Conservation (phyloP, 1,139 yeast species). For the Nadsonia starkeyi-henricii region DNA sequence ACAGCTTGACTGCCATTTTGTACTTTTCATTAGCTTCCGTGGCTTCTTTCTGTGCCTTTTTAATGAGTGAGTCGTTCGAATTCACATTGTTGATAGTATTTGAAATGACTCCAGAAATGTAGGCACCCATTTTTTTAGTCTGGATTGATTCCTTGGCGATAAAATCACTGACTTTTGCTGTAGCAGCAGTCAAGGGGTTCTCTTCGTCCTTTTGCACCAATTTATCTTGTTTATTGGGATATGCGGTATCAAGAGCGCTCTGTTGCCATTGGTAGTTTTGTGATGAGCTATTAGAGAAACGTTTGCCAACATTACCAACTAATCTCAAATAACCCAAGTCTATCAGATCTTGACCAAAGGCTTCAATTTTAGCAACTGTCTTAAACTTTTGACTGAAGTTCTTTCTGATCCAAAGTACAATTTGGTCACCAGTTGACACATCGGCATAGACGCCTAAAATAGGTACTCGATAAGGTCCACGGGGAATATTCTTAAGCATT, state of each 20-base stretch:
- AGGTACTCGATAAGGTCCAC: constrained; percentile 33
- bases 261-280: constrained; percentile 68
- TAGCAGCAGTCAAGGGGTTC: constrained; percentile 1
- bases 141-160: constrained; percentile 3
- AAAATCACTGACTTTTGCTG: constrained; percentile 3
- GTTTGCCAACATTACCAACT: constrained; percentile 36
- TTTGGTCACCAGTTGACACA: constrained; percentile 46
- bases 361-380: constrained; percentile 50
- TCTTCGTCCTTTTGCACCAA: not conserved
- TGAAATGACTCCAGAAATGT: not conserved
- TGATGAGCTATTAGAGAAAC: constrained; percentile 57
- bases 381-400: constrained; percentile 18
- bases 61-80: not conserved
- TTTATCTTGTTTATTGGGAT: not conserved
- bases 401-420: constrained; percentile 43
- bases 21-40: constrained; percentile 40
- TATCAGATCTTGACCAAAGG: constrained; percentile 60
- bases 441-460: constrained; percentile 46
- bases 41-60: constrained; percentile 15
- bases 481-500: constrained; percentile 31
- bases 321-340: constrained; percentile 46
- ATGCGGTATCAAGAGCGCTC: constrained; percentile 21
- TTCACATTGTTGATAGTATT: not conserved
- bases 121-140: not conserved
- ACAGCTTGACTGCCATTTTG: constrained; percentile 37